These are phyloP conservation scores for Suillus spraguei DNA, from an alignment of 768 basidiomycete species.

Conservation along the genomic window DNA sequence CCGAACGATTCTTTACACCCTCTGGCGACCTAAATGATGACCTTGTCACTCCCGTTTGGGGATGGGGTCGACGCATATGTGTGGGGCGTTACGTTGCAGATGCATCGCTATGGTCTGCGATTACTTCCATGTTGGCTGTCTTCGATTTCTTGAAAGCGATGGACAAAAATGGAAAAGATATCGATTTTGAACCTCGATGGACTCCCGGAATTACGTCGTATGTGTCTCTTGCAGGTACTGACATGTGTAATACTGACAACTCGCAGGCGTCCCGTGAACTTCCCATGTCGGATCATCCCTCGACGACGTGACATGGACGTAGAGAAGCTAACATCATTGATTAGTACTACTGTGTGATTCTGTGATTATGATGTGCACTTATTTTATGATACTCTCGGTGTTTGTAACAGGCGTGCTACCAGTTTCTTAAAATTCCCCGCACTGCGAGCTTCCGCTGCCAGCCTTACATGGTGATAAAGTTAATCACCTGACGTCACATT, in stretches of 20 bases:
- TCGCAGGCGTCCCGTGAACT: conserved; percentile 25
- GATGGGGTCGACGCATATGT: conserved; percentile 31
- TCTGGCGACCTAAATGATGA: conserved; percentile 9
- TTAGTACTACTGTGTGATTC: background rate
- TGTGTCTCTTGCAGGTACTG: conserved; percentile 4
- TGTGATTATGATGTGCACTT: background rate
- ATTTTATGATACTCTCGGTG: background rate
- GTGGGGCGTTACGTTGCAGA: conserved; percentile 41
- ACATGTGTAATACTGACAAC: background rate
- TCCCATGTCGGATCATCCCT: conserved; percentile 26
- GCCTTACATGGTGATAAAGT: background rate
- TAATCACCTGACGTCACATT: background rate
- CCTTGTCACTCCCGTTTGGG: conserved; percentile 4
- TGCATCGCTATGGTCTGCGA: conserved; percentile 38
- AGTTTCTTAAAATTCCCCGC: background rate
- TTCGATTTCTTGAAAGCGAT: conserved; percentile 41
- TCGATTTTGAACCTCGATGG: conserved; percentile 29
- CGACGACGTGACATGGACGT: conserved; percentile 12
- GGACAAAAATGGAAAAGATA: conserved; percentile 34
- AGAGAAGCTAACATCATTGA: conserved; percentile 13
- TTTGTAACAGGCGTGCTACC: background rate
- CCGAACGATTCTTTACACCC: conserved; percentile 34
- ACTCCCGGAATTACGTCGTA: conserved; percentile 22
- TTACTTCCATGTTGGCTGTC: conserved; percentile 38
- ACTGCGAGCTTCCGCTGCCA: background rate